Conservation (phyloP, 2,329 filamentous ascomycete species). For the Pyrenophora graminea region DNA sequence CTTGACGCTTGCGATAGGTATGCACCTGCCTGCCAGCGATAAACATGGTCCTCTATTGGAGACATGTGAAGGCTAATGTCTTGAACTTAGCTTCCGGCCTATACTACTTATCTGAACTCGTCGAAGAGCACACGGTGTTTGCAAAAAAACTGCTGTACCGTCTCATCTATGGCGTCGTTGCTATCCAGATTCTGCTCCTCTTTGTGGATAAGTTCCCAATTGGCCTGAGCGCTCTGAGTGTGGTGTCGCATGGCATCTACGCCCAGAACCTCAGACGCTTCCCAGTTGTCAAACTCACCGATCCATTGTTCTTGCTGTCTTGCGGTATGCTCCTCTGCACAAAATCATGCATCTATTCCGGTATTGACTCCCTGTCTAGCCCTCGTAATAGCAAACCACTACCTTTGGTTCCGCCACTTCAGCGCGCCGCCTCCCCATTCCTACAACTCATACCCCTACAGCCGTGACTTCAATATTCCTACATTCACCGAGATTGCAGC, state of each 20-base stretch:
- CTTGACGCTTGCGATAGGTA: constrained; percentile 90
- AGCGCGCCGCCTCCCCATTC: constrained; percentile 61
- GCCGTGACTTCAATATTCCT: constrained; percentile 69
- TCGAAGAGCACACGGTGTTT: constrained; percentile 95
- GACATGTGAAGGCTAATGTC: neutral
- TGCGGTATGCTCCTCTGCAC: constrained; percentile 63
- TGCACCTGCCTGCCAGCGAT: neutral
- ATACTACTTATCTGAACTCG: constrained; percentile 96
- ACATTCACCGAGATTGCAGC: constrained; percentile 93
- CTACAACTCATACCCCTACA: constrained; percentile 61
- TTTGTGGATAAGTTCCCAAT: constrained; percentile 86
- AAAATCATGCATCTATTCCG: neutral
- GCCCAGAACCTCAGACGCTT: constrained; percentile 80
- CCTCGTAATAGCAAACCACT: constrained; percentile 88
- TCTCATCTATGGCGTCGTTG: constrained; percentile 82
- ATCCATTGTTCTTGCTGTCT: constrained; percentile 83
- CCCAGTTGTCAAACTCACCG: constrained; percentile 79
- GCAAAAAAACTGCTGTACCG: constrained; percentile 84
- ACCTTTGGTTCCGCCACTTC: constrained; percentile 95
- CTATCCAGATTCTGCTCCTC: constrained; percentile 72
- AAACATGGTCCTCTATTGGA: too few relatives aligned
- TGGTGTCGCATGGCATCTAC: constrained; percentile 83
- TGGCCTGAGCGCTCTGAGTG: constrained; percentile 71
- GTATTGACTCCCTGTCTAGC: constrained; percentile 50
- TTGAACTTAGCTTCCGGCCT: constrained; percentile 77